Percentiles rank a stretch among this genome's conserved stretches.
phyloP scores from a whole-genome alignment of 306 rosid genomes.

The Medicago truncatula region DNA sequence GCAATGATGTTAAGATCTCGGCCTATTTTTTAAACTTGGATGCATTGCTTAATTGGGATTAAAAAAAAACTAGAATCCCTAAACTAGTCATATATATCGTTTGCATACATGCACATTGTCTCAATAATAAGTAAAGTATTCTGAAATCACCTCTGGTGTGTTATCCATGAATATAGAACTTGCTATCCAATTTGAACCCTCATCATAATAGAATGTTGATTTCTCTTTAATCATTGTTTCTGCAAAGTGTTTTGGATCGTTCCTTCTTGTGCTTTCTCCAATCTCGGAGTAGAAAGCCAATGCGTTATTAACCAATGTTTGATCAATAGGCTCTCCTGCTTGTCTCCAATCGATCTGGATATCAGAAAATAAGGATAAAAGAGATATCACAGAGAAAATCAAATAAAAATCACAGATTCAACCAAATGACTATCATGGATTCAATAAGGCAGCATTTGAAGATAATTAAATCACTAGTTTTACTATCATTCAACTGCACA shows the following conservation, averaged over 20 bases:
- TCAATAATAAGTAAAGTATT: too few species aligned
- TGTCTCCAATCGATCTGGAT: slow-evolving; percentile 57
- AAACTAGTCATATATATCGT: too few species aligned
- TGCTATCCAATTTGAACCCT: slow-evolving; percentile 43
- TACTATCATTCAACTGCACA: neutral
- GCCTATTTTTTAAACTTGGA: too few species aligned
- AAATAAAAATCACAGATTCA: neutral
- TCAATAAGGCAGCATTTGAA: neutral
- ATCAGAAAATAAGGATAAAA: neutral
- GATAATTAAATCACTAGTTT: neutral
- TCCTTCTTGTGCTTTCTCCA: slow-evolving; percentile 59
- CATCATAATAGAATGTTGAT: slow-evolving; percentile 59
- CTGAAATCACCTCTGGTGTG: too few species aligned
- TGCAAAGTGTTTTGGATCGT: slow-evolving; percentile 63
- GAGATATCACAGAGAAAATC: neutral
- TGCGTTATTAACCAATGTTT: slow-evolving; percentile 62
- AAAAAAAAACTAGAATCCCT: too few species aligned
- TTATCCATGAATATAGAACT: too few species aligned
- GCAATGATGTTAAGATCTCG: neutral
- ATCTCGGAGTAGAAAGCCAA: slow-evolving; percentile 46
- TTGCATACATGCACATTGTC: too few species aligned
- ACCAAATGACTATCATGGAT: neutral
- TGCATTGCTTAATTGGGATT: too few species aligned
- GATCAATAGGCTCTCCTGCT: slow-evolving; percentile 73
- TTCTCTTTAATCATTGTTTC: slow-evolving; percentile 58